phyloP scores from a whole-genome alignment of 352 stramenopile genomes.

The Globisporangium ultimum region DNA sequence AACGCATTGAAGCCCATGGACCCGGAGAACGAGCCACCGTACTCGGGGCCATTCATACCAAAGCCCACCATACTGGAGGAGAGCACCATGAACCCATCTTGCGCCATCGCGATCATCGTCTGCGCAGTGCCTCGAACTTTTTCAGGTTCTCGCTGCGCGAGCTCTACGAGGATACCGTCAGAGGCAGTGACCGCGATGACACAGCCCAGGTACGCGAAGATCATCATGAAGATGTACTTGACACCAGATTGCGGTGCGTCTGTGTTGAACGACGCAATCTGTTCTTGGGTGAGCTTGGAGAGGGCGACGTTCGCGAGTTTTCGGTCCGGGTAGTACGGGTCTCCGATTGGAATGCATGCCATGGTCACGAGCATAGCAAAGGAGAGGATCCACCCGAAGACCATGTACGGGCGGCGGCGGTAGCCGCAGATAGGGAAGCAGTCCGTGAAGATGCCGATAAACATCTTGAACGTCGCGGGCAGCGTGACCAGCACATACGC shows the following conservation, averaged over 20 bases:
- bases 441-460: conserved; percentile 30
- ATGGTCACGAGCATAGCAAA: conserved; percentile 16
- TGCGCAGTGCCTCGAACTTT: conserved; percentile 23
- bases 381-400: conserved; percentile 30
- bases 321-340: conserved; percentile 18
- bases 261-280: conserved; percentile 18
- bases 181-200: conserved; percentile 47
- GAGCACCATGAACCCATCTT: conserved; percentile 16
- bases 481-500: conserved; percentile 25
- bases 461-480: conserved; percentile 28
- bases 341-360: conserved; percentile 13
- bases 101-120: conserved; percentile 29
- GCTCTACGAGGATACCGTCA: conserved; percentile 37
- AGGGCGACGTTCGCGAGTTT: conserved; percentile 5
- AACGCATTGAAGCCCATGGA: conserved; percentile 18
- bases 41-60: conserved; percentile 20
- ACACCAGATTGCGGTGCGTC: conserved; percentile 16
- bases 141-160: conserved; percentile 23
- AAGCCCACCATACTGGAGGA: conserved; percentile 17
- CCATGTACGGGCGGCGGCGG: conserved; percentile 33
- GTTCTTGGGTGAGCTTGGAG: conserved; percentile 6
- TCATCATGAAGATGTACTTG: conserved; percentile 36
- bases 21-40: conserved; percentile 18
- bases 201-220: conserved; percentile 45
- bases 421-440: conserved; percentile 26